phyloP scores from a whole-genome alignment of 345 rosid genomes.

The Rhodomyrtus tomentosa region DNA sequence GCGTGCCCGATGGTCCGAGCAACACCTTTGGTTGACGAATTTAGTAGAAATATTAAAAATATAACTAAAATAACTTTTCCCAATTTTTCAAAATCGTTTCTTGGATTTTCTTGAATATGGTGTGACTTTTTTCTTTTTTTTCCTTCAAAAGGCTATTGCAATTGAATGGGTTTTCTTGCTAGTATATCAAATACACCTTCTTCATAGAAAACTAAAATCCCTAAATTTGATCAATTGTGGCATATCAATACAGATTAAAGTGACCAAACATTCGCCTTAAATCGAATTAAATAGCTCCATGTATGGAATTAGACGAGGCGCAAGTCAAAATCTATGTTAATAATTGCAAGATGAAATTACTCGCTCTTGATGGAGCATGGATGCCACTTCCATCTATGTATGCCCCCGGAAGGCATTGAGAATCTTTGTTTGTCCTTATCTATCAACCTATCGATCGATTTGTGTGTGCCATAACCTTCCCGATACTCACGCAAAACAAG shows the following conservation, averaged over 20 bases:
- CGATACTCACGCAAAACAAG: too few relatives aligned
- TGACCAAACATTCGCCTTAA: too few relatives aligned
- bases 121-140: background rate
- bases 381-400: background rate
- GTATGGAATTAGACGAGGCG: background rate
- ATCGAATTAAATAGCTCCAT: background rate
- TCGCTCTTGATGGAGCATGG: fast-evolving
- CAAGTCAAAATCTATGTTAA: background rate
- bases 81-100: background rate
- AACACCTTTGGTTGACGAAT: too few relatives aligned
- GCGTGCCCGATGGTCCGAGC: too few relatives aligned
- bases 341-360: background rate
- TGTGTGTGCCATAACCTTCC: too few relatives aligned
- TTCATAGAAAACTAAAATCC: background rate
- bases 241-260: background rate
- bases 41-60: too few relatives aligned
- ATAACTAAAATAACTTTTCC: too few relatives aligned
- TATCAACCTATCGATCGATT: too few relatives aligned
- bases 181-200: background rate
- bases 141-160: too few relatives aligned
- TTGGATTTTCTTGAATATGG: background rate
- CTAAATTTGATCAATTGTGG: background rate
- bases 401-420: too few relatives aligned
- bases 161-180: background rate
- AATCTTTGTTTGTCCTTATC: too few relatives aligned